phyloP scores from a whole-genome alignment of 257 asterid genomes.

The Sherardia arvensis region DNA sequence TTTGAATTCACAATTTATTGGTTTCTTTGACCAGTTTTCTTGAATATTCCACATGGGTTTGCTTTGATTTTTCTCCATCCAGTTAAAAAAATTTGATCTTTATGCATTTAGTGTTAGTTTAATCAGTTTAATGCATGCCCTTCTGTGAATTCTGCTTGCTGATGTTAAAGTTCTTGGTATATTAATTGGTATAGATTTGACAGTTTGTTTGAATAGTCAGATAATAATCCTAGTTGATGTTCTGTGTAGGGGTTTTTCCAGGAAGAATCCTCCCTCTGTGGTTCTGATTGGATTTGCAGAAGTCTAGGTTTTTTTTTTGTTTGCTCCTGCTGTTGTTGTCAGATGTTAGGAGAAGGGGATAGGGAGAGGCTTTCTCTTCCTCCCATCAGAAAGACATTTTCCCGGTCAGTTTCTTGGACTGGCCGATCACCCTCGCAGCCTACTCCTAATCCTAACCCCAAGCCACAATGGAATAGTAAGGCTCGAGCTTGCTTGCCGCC shows the following conservation, averaged over 20 bases:
- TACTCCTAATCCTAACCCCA: slow-evolving; percentile 31
- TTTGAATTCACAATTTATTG: slow-evolving; percentile 12
- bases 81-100: slow-evolving; percentile 11
- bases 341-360: slow-evolving; percentile 54
- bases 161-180: not conserved
- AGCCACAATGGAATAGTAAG: slow-evolving; percentile 78
- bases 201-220: slow-evolving; percentile 8
- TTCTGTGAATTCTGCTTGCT: slow-evolving; percentile 3
- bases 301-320: slow-evolving; percentile 20
- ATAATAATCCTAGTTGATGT: slow-evolving; percentile 5
- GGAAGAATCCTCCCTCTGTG: slow-evolving; percentile 19
- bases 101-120: not conserved
- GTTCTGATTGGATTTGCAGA: slow-evolving; percentile 33
- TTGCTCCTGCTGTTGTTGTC: not conserved
- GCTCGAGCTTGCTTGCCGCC: slow-evolving; percentile 90
- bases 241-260: slow-evolving; percentile 16
- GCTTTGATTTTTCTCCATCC: slow-evolving; percentile 15
- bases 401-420: slow-evolving; percentile 73
- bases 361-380: slow-evolving; percentile 33
- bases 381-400: slow-evolving; percentile 39
- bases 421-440: slow-evolving; percentile 60
- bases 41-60: slow-evolving; percentile 9
- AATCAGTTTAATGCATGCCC: not conserved
- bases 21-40: not conserved
- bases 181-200: not conserved